Evolutionary conservation across 768 basidiomycete species (phyloP), one percentile per base, ranked within the genome.

Genomic region (Exsudoporus frostii): DNA sequence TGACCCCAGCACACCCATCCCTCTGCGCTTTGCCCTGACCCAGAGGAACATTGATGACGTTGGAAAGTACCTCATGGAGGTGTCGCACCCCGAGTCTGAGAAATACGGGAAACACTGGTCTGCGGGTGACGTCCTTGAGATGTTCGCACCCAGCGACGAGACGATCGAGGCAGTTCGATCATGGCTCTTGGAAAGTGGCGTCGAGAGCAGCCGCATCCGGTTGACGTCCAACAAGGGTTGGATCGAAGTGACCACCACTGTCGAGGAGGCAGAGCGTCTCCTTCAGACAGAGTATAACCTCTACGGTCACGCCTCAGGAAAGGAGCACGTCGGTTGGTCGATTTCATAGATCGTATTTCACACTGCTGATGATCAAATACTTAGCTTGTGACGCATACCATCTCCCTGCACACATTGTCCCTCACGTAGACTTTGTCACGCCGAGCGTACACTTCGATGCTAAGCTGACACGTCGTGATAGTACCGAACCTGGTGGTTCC

Each of bases 71-170:
- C 60, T 74, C 19, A 57, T 68, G 56, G 67, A 70, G 22, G 59
- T 74, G 11, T 70, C 72, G 5, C 62, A 73, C 49, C 73, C 72
- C 9, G 51, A 63, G 15, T 70, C 68, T 6, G 57, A 57, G 4
- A 64, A 63, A 48, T 73, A 70, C 22, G 67, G 71, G 1, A 57
- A 66, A 24, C 70, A 73, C 51, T 74, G 68, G 68, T 62, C 63
- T 42, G 54, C 63, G 0, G 50, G 58, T 7, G 55, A 67, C 29
- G 60, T 73, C 29, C 48, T 56, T 13, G 36, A 66, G 22, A 65
- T 45, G n/a, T 73, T 72, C 47, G 53, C 64, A 15, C 72, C 71
- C 2, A 59, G 57, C 11, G 42, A 55, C 4, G 64, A 71, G 45
- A 59, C 62, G 1, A 40, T 64, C 37, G 58, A 57, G 4, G 55